Evolutionary conservation across 495 filamentous ascomycete species (phyloP).

Genomic region (Aspergillus ostianus): DNA sequence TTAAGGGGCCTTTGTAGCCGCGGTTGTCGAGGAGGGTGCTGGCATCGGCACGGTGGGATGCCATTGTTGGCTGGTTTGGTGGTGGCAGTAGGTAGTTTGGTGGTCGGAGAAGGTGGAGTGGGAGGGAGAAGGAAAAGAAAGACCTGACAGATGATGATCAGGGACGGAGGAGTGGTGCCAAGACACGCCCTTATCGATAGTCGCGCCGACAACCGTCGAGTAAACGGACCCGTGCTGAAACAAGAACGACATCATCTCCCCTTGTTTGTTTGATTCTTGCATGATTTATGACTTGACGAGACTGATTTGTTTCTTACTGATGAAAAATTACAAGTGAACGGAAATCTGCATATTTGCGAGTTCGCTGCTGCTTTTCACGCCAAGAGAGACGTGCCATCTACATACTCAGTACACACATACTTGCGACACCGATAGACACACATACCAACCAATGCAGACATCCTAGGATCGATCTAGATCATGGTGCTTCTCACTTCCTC

Average conservation of each 20-base stretch:
- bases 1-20: slow-evolving; percentile 64
- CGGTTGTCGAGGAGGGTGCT: slow-evolving; percentile 76
- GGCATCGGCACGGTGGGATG: slow-evolving; percentile 68
- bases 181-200: slow-evolving; percentile 43
- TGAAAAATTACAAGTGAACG: neutral
- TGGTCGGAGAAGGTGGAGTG: neutral
- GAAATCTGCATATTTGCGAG: neutral
- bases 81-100: neutral
- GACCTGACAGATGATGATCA: neutral
- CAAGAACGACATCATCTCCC: slow-evolving; percentile 8
- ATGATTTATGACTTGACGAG: neutral
- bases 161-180: slow-evolving; percentile 18
- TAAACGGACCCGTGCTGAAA: slow-evolving; percentile 28
- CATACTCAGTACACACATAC: slow-evolving; percentile 2
- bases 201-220: slow-evolving; percentile 39
- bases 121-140: neutral
- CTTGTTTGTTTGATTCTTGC: neutral
- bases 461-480: slow-evolving; percentile 3
- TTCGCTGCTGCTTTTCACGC: neutral
- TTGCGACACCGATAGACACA: neutral
- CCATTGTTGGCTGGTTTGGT: slow-evolving; percentile 19
- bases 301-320: neutral
- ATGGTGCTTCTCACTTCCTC: slow-evolving; percentile 50
- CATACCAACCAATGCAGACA: slow-evolving; percentile 10
- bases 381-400: neutral